Percentiles rank a stretch among this genome's conserved stretches.
Evolutionary conservation across 371 early-diverging fungal genomes (phyloP).

Genomic region (Mucor piriformis): DNA sequence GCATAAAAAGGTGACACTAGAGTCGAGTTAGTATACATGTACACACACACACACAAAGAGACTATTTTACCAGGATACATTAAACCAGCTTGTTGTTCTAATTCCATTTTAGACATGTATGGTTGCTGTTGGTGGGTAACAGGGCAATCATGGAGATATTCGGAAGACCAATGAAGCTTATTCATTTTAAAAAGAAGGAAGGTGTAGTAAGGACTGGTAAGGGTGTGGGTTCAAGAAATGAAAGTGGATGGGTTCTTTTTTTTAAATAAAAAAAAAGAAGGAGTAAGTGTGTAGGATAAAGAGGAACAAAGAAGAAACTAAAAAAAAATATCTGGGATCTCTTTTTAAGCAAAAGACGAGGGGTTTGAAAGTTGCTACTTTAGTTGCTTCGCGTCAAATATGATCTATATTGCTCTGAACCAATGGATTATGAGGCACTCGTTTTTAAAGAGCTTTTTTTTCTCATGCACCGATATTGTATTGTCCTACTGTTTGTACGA

Average conservation of each 20-base stretch:
- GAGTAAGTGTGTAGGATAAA: not conserved
- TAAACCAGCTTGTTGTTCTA: constrained; percentile 31
- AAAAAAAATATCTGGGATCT: not conserved
- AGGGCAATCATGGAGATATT: constrained; percentile 36
- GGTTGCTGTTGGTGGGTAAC: constrained; percentile 26
- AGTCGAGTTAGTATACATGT: not conserved
- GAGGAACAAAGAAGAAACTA: not conserved
- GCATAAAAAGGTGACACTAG: constrained; percentile 27
- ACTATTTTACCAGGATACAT: constrained; percentile 35
- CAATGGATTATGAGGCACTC: constrained; percentile 5
- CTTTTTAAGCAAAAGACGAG: not conserved
- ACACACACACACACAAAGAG: too few relatives aligned
- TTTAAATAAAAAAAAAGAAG: constrained; percentile 9
- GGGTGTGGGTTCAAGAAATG: not conserved
- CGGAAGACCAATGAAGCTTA: constrained; percentile 26
- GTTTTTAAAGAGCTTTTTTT: not conserved
- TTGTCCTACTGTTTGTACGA: constrained; percentile 12
- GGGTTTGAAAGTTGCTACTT: not conserved
- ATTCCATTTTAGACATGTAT: constrained; percentile 19
- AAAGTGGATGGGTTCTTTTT: constrained; percentile 1
- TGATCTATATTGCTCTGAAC: constrained; percentile 1
- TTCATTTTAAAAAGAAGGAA: constrained; percentile 10
- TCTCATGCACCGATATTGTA: constrained; percentile 14
- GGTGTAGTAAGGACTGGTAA: not conserved
- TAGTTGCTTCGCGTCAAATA: constrained; percentile 13